Conservation (phyloP, 306 rosid genomes). For the Quercus engelmannii region DNA sequence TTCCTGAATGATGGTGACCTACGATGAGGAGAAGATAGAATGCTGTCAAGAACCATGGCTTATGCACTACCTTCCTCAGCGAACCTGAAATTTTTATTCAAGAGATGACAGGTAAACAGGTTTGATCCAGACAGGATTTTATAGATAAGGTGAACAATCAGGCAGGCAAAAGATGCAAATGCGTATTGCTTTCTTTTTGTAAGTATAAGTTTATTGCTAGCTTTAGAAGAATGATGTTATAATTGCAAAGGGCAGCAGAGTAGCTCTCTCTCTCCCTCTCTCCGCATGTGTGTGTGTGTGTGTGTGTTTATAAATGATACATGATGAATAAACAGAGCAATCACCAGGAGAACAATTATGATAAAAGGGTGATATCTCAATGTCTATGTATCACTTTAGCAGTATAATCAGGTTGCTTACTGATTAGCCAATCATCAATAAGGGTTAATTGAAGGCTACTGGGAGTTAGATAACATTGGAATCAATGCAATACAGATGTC, state of each 20-base stretch:
- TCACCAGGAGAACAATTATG: not conserved
- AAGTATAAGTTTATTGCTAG: too few relatives aligned
- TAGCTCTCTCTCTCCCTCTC: too few relatives aligned
- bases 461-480: not conserved
- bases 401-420: not conserved
- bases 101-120: not conserved
- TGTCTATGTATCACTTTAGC: not conserved
- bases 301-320: not conserved
- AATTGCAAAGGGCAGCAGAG: too few relatives aligned
- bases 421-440: not conserved
- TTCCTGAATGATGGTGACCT: constrained; percentile 62
- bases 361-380: not conserved
- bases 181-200: not conserved
- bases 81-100: constrained; percentile 31
- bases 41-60: constrained; percentile 75
- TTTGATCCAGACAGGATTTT: too few relatives aligned
- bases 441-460: not conserved
- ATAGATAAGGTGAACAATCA: not conserved
- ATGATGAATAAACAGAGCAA: not conserved
- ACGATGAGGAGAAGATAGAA: constrained; percentile 69
- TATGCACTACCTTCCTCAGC: constrained; percentile 33
- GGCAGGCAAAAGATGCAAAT: not conserved
- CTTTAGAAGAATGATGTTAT: too few relatives aligned
- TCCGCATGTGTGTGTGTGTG: too few relatives aligned
- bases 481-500: not conserved